Conservation (phyloP, 805 yeast genomes). For the Komagataella pseudopastoris region DNA sequence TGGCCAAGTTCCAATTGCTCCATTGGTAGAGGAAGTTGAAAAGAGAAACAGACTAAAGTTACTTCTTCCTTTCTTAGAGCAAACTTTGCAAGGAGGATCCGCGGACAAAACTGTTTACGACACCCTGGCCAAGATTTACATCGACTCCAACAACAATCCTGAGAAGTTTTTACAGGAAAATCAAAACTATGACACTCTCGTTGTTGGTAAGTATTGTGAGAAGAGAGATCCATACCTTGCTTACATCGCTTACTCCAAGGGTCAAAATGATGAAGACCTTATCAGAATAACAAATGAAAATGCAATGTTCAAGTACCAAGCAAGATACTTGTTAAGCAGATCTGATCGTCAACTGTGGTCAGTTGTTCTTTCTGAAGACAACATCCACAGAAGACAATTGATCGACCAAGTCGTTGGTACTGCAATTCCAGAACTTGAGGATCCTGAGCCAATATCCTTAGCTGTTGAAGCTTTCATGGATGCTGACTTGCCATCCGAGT, state of each 20-base stretch:
- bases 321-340: conserved; percentile 82
- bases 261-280: conserved; percentile 81
- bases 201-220: conserved; percentile 97
- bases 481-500: conserved; percentile 82
- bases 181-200: conserved; percentile 77
- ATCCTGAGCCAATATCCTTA: conserved; percentile 86
- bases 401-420: conserved; percentile 91
- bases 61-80: conserved; percentile 84
- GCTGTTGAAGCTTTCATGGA: conserved; percentile 95
- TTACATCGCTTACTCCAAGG: conserved; percentile 94
- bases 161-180: conserved; percentile 93
- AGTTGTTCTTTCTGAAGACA: conserved; percentile 60
- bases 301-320: conserved; percentile 97
- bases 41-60: conserved; percentile 89
- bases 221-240: conserved; percentile 98
- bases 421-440: conserved; percentile 87
- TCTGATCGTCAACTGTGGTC: conserved; percentile 82
- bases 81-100: conserved; percentile 70
- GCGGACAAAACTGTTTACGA: conserved; percentile 87
- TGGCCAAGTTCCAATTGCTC: conserved; percentile 89
- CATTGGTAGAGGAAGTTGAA: conserved; percentile 88
- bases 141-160: conserved; percentile 94
- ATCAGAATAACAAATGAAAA: conserved; percentile 90
- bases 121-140: conserved; percentile 93
- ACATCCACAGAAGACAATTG: conserved; percentile 79